Evolutionary conservation across 2,329 filamentous ascomycete species (phyloP), one percentile per base, ranked within the genome.

Genomic region (Ophiobolus disseminans): DNA sequence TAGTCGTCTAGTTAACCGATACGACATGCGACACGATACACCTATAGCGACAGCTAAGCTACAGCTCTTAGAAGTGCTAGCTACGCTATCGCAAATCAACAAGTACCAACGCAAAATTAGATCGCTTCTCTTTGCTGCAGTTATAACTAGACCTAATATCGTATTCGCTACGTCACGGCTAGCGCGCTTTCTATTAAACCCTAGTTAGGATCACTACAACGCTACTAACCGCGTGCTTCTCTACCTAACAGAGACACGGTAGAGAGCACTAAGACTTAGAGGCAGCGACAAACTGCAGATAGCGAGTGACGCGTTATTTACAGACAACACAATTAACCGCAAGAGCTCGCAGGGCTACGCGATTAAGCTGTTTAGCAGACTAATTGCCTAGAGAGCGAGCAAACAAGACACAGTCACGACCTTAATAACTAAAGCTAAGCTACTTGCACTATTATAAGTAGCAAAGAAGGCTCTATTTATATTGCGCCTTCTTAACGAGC

Each of bases 361-460:
- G 8, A 46, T n/a, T n/a, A n/a, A n/a, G n/a, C n/a, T n/a, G n/a
- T n/a, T n/a, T n/a, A n/a, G n/a, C n/a, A n/a, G n/a, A 40, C 20
- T 39, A 7, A 45, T 45, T 30, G 17, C 22, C 3, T 45, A 21
- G 34, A 26, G 26, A 17, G 20, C 38, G 2, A 31, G 28, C 28
- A 48, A 48, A 37, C 36, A 48, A 17, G 30, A 32, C 16, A 32
- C n/a, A 32, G 30, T 32, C 5, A 32, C 30, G 11, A 32, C 30
- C 5, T 52, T 40, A 26, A 52, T 44, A 1, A 52, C 44, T 2
- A 40, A 52, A 40, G 48, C 48, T 11, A 39, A 52, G 14, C 39
- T 52, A 5, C 39, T 52, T 3, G 21, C 49, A 23, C 49, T 42
- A n/a, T 28, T 17, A 4, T 20, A 52, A n/a, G 40, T n/a, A n/a